Base-by-base conservation (phyloP, 2,329 filamentous ascomycete genomes). In the Lojkania enalia region DNA sequence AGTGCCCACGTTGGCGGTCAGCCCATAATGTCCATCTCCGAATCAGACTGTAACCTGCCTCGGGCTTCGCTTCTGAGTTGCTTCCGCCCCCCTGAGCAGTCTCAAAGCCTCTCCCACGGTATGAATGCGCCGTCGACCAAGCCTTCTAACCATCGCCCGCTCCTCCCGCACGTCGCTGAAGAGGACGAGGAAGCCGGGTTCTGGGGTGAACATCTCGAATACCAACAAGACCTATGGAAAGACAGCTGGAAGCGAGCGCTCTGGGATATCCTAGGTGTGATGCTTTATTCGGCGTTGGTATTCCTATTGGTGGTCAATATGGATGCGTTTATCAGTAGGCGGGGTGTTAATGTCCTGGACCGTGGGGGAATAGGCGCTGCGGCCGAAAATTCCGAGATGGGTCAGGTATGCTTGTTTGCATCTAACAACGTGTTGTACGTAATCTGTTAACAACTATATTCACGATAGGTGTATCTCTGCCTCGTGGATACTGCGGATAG, bases 161-260 rank as follows among this genome's bases (percentile, higher is more conserved):
- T 21, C 7, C 39, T 46, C 16, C 38, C 38, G 1, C 35, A 20
- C 21, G 43, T 42, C 14, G 20, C 41, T 3, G 23, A 27, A 27
- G 50, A 51, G 39, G 36, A 37, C 11, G 23, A 33, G 5, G 23
- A 38, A n/a, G 25, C 30, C 20, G 57, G 49, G 3, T 51, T 52
- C 14, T 49, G 41, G 47, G 42, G 46, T 39, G 54, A 56, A 14
- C n/a, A 35, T 14, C 2, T 14, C 14, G 23, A 25, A 30, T 4
- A 39, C 14, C 30, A 14, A 33, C 33, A 27, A 7, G 7, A 27
- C 7, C 7, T 7, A n/a, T 27, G 37, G 15, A 30, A 27, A 7
- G 7, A 27, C 7, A n/a, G 23, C 7, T 27, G 37, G 15, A 41
- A 21, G 39, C 21, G 20, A 23, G 16, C 21, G 27, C n/a, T 16